phyloP scores from a whole-genome alignment of 371 early-diverging fungal genomes.

The Entomophthora muscae region DNA sequence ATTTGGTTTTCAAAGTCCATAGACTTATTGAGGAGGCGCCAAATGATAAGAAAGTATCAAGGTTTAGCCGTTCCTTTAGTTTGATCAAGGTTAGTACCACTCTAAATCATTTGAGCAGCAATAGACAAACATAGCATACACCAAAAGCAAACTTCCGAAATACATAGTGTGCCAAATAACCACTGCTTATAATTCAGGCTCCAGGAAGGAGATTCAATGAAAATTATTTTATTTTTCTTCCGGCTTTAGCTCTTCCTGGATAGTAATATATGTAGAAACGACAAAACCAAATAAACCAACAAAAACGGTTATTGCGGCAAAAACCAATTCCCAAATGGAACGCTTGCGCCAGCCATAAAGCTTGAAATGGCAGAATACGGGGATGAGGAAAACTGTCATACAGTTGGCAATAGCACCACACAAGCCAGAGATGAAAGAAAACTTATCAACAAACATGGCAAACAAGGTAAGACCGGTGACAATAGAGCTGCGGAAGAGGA shows the following conservation, averaged over 20 bases:
- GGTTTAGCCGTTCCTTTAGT: too few species aligned
- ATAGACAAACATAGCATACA: too few species aligned
- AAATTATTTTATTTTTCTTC: too few species aligned
- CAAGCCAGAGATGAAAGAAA: constrained; percentile 60
- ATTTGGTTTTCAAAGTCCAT: too few species aligned
- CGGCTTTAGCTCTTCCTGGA: not conserved
- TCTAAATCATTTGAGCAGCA: too few species aligned
- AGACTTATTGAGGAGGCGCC: too few species aligned
- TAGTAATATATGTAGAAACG: not conserved
- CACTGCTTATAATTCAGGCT: too few species aligned
- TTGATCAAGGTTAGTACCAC: too few species aligned
- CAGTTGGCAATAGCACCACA: constrained; percentile 64
- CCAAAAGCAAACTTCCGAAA: too few species aligned
- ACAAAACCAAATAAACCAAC: constrained; percentile 1
- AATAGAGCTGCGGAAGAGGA: constrained; percentile 33
- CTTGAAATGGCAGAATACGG: constrained; percentile 56
- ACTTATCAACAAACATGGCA: constrained; percentile 55
- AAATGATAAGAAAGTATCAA: too few species aligned
- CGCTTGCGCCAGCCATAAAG: constrained; percentile 33
- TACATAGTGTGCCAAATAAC: too few species aligned
- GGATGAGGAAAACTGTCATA: constrained; percentile 62
- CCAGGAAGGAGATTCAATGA: too few species aligned
- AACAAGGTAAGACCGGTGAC: constrained; percentile 25
- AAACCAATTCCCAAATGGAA: not conserved
- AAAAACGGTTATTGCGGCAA: not conserved